A percentile compares a stretch with the other conserved stretches of the same genome.
phyloP scores from a whole-genome alignment of 208 protist species.

The Tritrichomonas musculus region DNA sequence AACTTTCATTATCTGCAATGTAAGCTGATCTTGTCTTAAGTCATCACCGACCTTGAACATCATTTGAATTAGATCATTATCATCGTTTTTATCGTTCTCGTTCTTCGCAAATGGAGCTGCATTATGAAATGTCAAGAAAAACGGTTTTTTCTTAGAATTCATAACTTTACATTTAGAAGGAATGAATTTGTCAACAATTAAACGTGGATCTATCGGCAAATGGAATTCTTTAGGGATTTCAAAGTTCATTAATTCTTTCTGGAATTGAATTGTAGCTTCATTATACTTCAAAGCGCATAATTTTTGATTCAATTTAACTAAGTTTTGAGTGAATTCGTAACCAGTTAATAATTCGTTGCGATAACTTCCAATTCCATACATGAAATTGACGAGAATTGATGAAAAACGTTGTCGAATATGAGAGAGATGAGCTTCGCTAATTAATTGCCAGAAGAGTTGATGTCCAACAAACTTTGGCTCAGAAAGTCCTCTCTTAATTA shows the following conservation, averaged over 20 bases:
- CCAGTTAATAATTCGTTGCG: not conserved
- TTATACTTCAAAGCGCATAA: not conserved
- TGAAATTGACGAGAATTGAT: slow-evolving; percentile 45
- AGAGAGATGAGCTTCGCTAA: slow-evolving; percentile 57
- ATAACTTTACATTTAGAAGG: slow-evolving; percentile 76
- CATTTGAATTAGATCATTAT: not conserved
- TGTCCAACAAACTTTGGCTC: slow-evolving; percentile 65
- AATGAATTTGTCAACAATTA: slow-evolving; percentile 42
- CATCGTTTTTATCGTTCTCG: too few relatives aligned
- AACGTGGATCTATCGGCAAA: slow-evolving; percentile 37
- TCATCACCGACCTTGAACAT: slow-evolving; percentile 62
- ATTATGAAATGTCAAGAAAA: slow-evolving; percentile 76
- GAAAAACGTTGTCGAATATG: not conserved
- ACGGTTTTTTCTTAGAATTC: slow-evolving; percentile 75
- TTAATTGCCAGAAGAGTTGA: slow-evolving; percentile 69
- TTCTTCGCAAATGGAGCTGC: slow-evolving; percentile 57
- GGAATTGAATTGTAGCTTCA: not conserved
- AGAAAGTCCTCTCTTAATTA: slow-evolving; percentile 58
- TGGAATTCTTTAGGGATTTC: slow-evolving; percentile 34
- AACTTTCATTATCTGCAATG: slow-evolving; percentile 52
- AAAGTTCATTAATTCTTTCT: not conserved
- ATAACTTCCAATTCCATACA: not conserved
- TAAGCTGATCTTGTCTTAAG: slow-evolving; percentile 59
- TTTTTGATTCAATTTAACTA: not conserved
- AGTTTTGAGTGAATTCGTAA: not conserved